Evolutionary conservation across 225 moss, liverwort and hornwort genomes (phyloP), one percentile per base, ranked within the genome.

Genomic region (Thuidium tamariscinum): DNA sequence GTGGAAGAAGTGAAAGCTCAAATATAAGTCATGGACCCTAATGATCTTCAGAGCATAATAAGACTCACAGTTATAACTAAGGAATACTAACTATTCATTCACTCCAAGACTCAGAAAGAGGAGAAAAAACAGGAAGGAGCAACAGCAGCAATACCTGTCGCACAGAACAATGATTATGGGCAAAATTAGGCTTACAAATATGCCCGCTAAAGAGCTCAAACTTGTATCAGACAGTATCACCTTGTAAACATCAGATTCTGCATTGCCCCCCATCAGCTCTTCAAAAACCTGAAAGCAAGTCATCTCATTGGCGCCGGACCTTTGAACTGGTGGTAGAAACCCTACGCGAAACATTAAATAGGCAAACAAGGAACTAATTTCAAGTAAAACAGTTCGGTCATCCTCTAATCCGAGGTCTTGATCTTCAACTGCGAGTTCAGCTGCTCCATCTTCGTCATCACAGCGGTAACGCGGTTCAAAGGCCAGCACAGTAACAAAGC

Each of bases 401-500:
- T 34, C 64, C 21, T 73, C 80, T 87, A 88, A 22, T 93, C 93
- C 3, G 92, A 83, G 11, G 89, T n/a, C 80, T 91, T 91, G 22
- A 91, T 89, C 88, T 91, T 89, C 37, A 86, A 84, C 88, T 91
- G 90, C 6, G 60, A 36, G 55, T 82, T 91, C 46, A 92, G 91
- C 83, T 92, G 89, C 82, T 94, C 91, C 87, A 90, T 89, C 82
- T 88, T 87, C 49, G 88, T 88, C 88, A 94, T 86, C 91, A 91
- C 86, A 8, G 91, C 91, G 41, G 91, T 90, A 9, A 89, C 85
- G 21, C 89, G 81, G 85, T 90, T 90, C 86, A 94, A 77, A 52
- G 87, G 79, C 90, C 91, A 92, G 81, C 89, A 92, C 64, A 94
- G 81, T 62, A 92, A 76, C 81, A 91, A 82, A 37, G 88, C 74